These are phyloP conservation scores for Colletotrichum sp. DNA, from an alignment of 2,329 filamentous ascomycete genomes.

Conservation along the genomic window DNA sequence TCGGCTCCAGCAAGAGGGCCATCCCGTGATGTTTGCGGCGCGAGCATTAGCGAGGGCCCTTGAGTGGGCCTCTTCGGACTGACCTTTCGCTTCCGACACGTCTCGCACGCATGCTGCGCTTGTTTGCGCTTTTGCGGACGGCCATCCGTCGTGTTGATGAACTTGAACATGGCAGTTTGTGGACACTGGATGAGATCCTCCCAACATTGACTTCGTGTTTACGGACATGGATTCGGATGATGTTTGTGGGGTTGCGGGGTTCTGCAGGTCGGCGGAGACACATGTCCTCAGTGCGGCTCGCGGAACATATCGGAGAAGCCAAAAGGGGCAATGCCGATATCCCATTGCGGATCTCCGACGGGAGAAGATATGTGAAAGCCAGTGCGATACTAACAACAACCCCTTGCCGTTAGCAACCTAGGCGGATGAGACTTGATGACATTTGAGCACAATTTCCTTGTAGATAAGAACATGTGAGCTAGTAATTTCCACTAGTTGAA, in stretches of 20 bases:
- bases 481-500: not conserved
- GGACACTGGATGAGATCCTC: not conserved
- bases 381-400: not conserved
- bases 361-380: not conserved
- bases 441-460: fast-evolving
- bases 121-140: slow-evolving; percentile 15
- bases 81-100: slow-evolving; percentile 21
- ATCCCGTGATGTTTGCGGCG: not conserved
- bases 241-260: not conserved
- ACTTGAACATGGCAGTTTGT: slow-evolving; percentile 18
- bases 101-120: slow-evolving; percentile 17
- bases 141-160: slow-evolving; percentile 20
- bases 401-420: not conserved
- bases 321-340: not conserved
- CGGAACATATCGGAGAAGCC: not conserved
- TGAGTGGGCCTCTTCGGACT: not conserved
- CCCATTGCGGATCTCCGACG: not conserved
- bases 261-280: not conserved
- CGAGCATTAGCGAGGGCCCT: not conserved
- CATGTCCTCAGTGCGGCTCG: not conserved
- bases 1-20: not conserved
- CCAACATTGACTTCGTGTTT: not conserved
- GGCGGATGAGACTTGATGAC: not conserved
- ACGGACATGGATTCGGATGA: not conserved
- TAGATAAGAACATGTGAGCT: fast-evolving